A percentile compares a stretch with the other conserved stretches of the same genome.
Conservation (phyloP, 2,329 filamentous ascomycete genomes). For the Fusarium guadeloupense region DNA sequence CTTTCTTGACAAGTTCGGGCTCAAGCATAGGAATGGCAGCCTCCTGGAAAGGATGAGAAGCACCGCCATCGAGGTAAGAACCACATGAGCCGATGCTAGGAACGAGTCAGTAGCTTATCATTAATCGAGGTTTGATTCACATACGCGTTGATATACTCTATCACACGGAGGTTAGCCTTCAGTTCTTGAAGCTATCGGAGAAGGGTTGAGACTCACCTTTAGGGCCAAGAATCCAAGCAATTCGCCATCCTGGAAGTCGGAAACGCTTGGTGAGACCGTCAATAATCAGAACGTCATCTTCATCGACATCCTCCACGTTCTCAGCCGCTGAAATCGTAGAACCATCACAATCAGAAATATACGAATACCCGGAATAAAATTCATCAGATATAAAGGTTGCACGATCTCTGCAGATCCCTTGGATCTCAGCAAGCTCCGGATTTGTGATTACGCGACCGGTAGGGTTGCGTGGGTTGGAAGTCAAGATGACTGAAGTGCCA, state of each 20-base stretch:
- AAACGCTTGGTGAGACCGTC: constrained; percentile 97
- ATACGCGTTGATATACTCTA: constrained; percentile 87
- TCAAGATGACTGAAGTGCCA: constrained; percentile 87
- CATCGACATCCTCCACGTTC: constrained; percentile 89
- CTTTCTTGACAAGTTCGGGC: constrained; percentile 77
- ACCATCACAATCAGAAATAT: constrained; percentile 90
- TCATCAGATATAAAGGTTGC: constrained; percentile 95
- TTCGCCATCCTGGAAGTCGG: constrained; percentile 93
- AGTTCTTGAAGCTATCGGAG: neutral
- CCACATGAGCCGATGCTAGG: constrained; percentile 83
- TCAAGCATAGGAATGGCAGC: constrained; percentile 94
- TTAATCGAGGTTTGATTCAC: constrained; percentile 36
- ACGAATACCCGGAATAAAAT: constrained; percentile 97
- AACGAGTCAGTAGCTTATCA: constrained; percentile 25
- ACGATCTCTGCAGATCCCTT: constrained; percentile 89
- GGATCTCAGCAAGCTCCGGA: constrained; percentile 87
- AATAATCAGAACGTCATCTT: constrained; percentile 92
- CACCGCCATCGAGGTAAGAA: constrained; percentile 92
- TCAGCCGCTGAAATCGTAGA: constrained; percentile 87
- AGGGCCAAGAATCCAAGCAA: constrained; percentile 94
- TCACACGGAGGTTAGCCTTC: constrained; percentile 17
- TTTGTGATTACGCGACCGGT: constrained; percentile 88
- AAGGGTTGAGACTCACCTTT: constrained; percentile 63
- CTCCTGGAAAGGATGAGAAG: constrained; percentile 95
- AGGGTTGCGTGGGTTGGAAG: constrained; percentile 94